Base-by-base conservation (phyloP, 1,284 basidiomycete genomes). In the Pseudozyma sp. region DNA sequence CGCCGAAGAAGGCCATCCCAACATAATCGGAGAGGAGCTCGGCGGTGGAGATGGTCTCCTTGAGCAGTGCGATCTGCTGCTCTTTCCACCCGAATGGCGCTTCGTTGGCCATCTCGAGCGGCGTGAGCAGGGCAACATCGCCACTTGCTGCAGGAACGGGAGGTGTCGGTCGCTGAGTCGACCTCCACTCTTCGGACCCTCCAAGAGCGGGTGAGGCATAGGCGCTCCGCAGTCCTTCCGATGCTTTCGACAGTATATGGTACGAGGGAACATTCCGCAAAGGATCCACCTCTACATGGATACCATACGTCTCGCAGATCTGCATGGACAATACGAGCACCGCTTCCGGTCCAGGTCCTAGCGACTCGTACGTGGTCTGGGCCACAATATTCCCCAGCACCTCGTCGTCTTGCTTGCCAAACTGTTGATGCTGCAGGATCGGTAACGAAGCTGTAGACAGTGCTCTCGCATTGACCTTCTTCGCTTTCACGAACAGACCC, bases 41-140 rank as follows among this genome's bases (percentile, higher is more conserved):
- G 5, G 93, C 92, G 10, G 97, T 90, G 0, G 91, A 90, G 35
- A 97, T 91, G 0, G 94, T 92, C 81, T 98, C 95, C 49, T 94
- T 90, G 39, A 98, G 88, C 34, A 96, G 90, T 34, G 93, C 93
- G 34, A 96, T 89, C 85, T 97, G 95, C 49, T 98, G 87, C 81
- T 94, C 92, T 1, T 93, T 91, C 96, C 95, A 99, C 1, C 95
- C 94, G 81, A 91, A 94, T 4, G 67, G 39, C 7, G 78, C 55
- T 48, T 80, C 78, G 31, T 60, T 49, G 8, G 65, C 61, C n/a
- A 76, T 43, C 33, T 75, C 72, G 11, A 70, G 60, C 33, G 62
- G 66, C 19, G 61, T 74, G 35, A 66, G 5, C 10, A 66, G 35
- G 13, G 66, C 49, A 1, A 46, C 52, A n/a, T 53, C 48, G 19